Conservation (phyloP, 768 basidiomycete species). For the Crepidotus variabilis region DNA sequence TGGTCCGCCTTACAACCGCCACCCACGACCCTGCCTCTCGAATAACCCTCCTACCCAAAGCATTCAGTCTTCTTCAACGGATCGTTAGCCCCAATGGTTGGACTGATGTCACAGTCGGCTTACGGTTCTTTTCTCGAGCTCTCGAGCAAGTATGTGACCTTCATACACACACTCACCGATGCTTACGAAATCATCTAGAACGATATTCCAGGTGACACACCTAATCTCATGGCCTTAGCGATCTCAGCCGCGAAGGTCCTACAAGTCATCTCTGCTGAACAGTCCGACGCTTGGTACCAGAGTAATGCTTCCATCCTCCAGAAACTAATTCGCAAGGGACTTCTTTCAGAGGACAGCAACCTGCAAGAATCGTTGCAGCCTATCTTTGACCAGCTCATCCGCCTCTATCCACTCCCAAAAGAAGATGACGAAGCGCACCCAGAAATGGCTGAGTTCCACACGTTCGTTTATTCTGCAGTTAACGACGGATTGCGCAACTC, state of each 20-base stretch:
- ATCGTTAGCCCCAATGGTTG: constrained; percentile 84
- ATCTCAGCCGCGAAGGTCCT: constrained; percentile 85
- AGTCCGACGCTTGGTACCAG: constrained; percentile 79
- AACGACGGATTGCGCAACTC: constrained; percentile 76
- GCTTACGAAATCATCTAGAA: constrained; percentile 38
- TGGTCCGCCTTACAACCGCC: constrained; percentile 85
- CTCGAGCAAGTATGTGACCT: constrained; percentile 65
- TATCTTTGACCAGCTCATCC: constrained; percentile 77
- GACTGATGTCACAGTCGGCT: constrained; percentile 88
- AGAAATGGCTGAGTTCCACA: constrained; percentile 75
- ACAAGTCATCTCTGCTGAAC: constrained; percentile 78
- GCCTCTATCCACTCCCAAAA: constrained; percentile 71
- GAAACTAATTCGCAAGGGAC: constrained; percentile 83
- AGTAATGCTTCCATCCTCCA: constrained; percentile 70
- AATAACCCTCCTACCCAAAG: constrained; percentile 53
- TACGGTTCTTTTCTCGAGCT: constrained; percentile 83
- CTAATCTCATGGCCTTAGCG: constrained; percentile 57
- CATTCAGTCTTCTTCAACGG: constrained; percentile 63
- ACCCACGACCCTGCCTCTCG: constrained; percentile 50
- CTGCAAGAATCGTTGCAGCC: constrained; percentile 82
- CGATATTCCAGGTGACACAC: constrained; percentile 65
- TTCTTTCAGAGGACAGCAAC: constrained; percentile 71
- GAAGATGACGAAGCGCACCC: constrained; percentile 73
- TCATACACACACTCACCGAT: neutral
- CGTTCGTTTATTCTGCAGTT: constrained; percentile 70